A percentile compares a stretch with the other conserved stretches of the same genome.
phyloP scores from a whole-genome alignment of 495 filamentous ascomycete species.

The Glarea lozoyensis region DNA sequence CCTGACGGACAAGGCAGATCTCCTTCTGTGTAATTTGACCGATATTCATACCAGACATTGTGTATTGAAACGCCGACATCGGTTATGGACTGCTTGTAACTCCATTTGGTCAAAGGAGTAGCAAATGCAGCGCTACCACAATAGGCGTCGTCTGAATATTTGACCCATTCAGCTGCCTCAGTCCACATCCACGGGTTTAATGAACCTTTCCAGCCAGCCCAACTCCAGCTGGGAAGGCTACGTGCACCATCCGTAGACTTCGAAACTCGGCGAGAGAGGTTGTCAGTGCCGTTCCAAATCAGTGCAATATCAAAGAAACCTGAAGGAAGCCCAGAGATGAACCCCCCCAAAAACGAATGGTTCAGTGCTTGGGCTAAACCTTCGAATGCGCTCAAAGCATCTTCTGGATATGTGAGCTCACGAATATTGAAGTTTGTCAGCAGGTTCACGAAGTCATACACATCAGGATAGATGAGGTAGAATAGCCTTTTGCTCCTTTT shows the following conservation, averaged over 20 bases:
- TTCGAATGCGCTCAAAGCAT: slow-evolving; percentile 3
- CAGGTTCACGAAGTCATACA: not conserved
- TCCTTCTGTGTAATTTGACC: no score
- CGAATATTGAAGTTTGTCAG: not conserved
- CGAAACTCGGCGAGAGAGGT: not conserved
- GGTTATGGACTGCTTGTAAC: no score
- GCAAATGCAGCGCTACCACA: no score
- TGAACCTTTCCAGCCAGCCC: slow-evolving; percentile 7
- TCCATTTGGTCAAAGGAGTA: no score
- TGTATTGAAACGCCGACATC: no score
- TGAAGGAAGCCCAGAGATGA: slow-evolving; percentile 6
- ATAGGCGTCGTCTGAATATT: no score
- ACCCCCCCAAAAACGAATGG: slow-evolving; percentile 4
- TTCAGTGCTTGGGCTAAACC: slow-evolving; percentile 3
- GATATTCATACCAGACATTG: no score
- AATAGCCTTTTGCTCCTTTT: no score
- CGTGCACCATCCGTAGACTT: not conserved
- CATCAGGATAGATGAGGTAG: not conserved
- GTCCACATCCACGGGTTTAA: no score
- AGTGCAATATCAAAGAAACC: slow-evolving; percentile 8
- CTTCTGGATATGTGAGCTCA: slow-evolving; percentile 8
- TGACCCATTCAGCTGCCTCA: no score
- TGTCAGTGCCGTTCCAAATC: not conserved
- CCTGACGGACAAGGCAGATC: not conserved
- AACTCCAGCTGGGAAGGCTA: slow-evolving; percentile 7